These are phyloP conservation scores for Heritiera fomes DNA, from an alignment of 345 rosid species.

Conservation along the genomic window DNA sequence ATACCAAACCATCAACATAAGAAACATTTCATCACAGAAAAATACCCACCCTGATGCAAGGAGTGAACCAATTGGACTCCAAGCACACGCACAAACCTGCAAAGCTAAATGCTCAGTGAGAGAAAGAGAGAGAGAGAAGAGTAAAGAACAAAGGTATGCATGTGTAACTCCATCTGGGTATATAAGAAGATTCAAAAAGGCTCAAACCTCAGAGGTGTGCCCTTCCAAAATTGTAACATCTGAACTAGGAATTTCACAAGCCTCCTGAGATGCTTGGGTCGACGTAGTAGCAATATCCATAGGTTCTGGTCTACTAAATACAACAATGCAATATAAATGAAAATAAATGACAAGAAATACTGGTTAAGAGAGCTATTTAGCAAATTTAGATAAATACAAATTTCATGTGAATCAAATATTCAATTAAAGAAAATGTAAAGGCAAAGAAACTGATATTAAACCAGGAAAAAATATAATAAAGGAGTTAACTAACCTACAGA, in stretches of 20 bases:
- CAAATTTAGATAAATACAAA: not conserved
- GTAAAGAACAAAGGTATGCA: not conserved
- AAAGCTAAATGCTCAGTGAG: conserved; percentile 16
- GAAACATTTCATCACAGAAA: conserved; percentile 20
- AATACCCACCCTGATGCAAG: conserved; percentile 96
- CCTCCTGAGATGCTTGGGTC: conserved; percentile 47
- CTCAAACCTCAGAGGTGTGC: conserved; percentile 91
- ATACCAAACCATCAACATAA: conserved; percentile 11
- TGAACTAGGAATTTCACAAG: conserved; percentile 68
- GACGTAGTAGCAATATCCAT: conserved; percentile 66
- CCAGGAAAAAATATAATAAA: conserved; percentile 4
- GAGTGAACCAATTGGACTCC: conserved; percentile 96
- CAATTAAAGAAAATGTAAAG: not conserved
- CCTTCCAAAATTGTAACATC: conserved; percentile 95
- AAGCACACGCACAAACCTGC: conserved; percentile 98
- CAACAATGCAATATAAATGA: not conserved
- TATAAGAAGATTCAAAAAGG: conserved; percentile 1
- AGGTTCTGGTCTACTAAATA: conserved; percentile 56
- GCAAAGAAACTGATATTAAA: not conserved
- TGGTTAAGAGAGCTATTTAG: not conserved
- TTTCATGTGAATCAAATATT: not conserved
- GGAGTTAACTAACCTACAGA: conserved; percentile 44
- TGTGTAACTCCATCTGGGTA: not conserved
- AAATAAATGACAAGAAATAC: not conserved
- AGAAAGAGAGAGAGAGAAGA: not conserved